Percentiles rank a stretch among this genome's conserved stretches.
Evolutionary conservation across 1,139 yeast species (phyloP).

Genomic region (Yarrowia galli): DNA sequence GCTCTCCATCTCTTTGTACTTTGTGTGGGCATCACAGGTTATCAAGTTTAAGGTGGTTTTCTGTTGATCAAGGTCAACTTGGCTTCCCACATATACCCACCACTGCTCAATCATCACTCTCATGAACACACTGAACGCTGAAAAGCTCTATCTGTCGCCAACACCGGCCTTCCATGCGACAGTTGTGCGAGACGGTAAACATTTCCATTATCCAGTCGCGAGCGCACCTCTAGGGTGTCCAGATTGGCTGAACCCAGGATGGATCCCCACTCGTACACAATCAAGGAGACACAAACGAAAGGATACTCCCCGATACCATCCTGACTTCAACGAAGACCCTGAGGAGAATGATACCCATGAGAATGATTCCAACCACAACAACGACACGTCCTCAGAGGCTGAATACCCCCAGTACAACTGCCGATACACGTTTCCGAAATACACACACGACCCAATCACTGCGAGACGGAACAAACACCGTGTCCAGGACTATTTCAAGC

Average conservation of each 20-base stretch:
- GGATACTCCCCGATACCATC: no score
- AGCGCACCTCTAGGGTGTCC: constrained; percentile 21
- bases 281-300: neutral
- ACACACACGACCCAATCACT: constrained; percentile 2
- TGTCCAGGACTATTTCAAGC: neutral
- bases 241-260: constrained; percentile 3
- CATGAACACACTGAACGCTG: neutral
- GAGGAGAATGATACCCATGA: neutral
- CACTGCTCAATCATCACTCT: neutral
- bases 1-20: no score
- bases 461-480: neutral
- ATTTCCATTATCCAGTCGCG: constrained; percentile 4
- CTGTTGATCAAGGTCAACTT: neutral
- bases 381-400: neutral
- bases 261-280: neutral
- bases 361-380: neutral
- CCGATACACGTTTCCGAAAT: constrained; percentile 2
- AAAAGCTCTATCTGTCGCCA: constrained; percentile 12
- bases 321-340: neutral
- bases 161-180: constrained; percentile 21
- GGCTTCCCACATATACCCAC: no score
- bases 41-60: neutral
- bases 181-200: neutral
- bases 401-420: neutral
- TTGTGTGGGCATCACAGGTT: no score